phyloP scores from a whole-genome alignment of 768 basidiomycete genomes.

The Chalciporus chontae region DNA sequence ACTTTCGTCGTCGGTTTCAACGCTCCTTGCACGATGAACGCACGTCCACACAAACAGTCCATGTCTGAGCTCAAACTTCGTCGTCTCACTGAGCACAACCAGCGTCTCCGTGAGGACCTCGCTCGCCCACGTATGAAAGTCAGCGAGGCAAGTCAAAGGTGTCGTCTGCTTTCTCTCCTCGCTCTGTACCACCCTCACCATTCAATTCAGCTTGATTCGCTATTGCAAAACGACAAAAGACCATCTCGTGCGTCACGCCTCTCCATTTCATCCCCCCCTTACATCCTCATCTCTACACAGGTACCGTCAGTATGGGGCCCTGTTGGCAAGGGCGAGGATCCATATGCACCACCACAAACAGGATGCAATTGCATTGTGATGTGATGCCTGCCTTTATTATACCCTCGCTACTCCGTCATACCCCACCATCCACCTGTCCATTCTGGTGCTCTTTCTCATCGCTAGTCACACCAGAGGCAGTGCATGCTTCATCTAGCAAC shows the following conservation, averaged over 20 bases:
- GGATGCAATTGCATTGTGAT: slow-evolving; percentile 72
- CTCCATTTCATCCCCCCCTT: not conserved
- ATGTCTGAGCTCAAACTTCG: slow-evolving; percentile 98
- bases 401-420: slow-evolving; percentile 33
- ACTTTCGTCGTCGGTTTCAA: not conserved
- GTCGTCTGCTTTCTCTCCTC: not conserved
- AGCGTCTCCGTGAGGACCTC: slow-evolving; percentile 85
- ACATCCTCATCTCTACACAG: slow-evolving; percentile 34
- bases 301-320: slow-evolving; percentile 95
- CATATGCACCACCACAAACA: slow-evolving; percentile 79
- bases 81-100: slow-evolving; percentile 90
- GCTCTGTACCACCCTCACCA: not conserved
- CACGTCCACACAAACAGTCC: slow-evolving; percentile 84
- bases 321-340: slow-evolving; percentile 85
- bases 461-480: slow-evolving; percentile 13
- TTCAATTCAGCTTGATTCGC: slow-evolving; percentile 68
- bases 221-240: slow-evolving; percentile 95
- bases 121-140: slow-evolving; percentile 85
- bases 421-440: slow-evolving; percentile 17
- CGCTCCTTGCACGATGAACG: slow-evolving; percentile 48
- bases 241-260: slow-evolving; percentile 60
- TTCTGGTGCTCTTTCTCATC: not conserved
- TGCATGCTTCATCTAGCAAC: slow-evolving; percentile 17
- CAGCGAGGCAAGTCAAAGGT: slow-evolving; percentile 90
- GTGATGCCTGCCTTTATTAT: slow-evolving; percentile 42